Percentiles rank a stretch among this genome's conserved stretches.
Evolutionary conservation across 106 monocot genomes (phyloP).

Genomic region (Hemerocallis citrina): DNA sequence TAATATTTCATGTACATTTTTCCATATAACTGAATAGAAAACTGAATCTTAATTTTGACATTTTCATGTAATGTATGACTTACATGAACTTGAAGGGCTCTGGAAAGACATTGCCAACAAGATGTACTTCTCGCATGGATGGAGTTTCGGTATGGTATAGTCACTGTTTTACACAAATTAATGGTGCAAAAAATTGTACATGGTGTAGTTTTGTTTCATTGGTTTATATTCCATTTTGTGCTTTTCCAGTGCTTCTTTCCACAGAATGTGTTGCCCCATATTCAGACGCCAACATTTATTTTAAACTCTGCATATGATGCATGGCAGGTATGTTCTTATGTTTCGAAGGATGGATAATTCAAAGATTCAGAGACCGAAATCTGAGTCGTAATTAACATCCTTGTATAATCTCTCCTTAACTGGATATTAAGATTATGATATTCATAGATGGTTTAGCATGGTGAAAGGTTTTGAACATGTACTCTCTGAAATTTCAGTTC

Average conservation of each 20-base stretch:
- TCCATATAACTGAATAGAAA: neutral
- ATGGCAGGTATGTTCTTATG: constrained; percentile 66
- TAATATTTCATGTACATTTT: neutral
- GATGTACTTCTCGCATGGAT: constrained; percentile 76
- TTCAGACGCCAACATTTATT: constrained; percentile 79
- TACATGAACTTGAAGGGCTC: constrained; percentile 32
- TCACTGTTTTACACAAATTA: constrained; percentile 1
- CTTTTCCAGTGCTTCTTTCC: constrained; percentile 93
- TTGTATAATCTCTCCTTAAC: neutral
- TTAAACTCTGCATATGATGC: constrained; percentile 91
- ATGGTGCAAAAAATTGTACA: neutral
- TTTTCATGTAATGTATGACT: neutral
- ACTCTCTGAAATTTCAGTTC: constrained; percentile 27
- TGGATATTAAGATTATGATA: neutral
- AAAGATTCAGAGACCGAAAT: neutral
- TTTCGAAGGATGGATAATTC: neutral
- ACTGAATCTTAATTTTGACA: neutral
- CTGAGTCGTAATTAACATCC: neutral
- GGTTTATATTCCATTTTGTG: neutral
- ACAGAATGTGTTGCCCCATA: constrained; percentile 51
- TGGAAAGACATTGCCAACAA: constrained; percentile 45
- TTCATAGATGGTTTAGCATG: neutral
- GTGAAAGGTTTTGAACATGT: neutral
- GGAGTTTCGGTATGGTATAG: constrained; percentile 59
- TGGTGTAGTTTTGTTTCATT: neutral